Percentiles rank a stretch among this genome's conserved stretches.
Conservation (phyloP, 2,329 filamentous ascomycete genomes). For the Arthrocladium fulminans region DNA sequence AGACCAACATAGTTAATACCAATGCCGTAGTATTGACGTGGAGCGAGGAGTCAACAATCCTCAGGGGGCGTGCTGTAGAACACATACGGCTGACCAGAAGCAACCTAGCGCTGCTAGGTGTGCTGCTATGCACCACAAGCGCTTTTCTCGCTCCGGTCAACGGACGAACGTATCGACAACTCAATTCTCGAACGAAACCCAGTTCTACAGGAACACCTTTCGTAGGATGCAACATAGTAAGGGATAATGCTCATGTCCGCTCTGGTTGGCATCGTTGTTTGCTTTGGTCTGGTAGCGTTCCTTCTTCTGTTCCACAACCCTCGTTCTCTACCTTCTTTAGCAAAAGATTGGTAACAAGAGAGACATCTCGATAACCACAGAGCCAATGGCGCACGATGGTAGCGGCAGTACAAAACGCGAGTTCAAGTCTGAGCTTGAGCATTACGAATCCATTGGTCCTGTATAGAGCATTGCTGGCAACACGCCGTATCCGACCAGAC, state of each 20-base stretch:
- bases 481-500: conserved; percentile 59
- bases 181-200: not conserved
- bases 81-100: too few relatives aligned
- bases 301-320: not conserved
- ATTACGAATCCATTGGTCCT: conserved; percentile 60
- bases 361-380: not conserved
- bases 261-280: not conserved
- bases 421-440: conserved; percentile 9
- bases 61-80: too few relatives aligned
- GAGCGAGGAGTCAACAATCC: too few relatives aligned
- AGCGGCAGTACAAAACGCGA: not conserved
- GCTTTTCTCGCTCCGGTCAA: not conserved
- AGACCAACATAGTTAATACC: too few relatives aligned
- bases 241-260: not conserved
- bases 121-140: not conserved
- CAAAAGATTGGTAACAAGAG: not conserved
- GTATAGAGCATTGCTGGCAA: conserved; percentile 62
- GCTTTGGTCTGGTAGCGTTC: not conserved
- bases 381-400: conserved; percentile 5
- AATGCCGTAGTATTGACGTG: too few relatives aligned
- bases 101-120: too few relatives aligned
- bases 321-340: not conserved
- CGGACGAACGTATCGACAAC: not conserved
- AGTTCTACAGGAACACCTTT: not conserved
- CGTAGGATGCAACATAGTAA: not conserved